Conservation (phyloP, 768 basidiomycete species). For the Leccinum rimulosum region DNA sequence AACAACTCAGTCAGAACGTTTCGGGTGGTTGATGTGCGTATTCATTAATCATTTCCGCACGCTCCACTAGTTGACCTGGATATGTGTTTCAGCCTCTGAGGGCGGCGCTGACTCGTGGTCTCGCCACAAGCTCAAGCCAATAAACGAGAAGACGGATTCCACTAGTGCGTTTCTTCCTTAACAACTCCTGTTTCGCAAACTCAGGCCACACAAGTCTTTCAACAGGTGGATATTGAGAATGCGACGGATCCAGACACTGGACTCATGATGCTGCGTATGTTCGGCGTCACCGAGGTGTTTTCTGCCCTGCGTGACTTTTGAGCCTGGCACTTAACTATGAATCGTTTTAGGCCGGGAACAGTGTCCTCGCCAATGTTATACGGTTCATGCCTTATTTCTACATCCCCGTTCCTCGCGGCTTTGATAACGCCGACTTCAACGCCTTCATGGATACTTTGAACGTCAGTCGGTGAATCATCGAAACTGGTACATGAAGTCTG, state of each 20-base stretch:
- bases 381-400: constrained; percentile 95
- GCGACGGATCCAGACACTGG: constrained; percentile 44
- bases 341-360: constrained; percentile 68
- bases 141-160: constrained; percentile 61
- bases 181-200: background rate
- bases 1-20: constrained; percentile 53
- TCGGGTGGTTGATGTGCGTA: constrained; percentile 42
- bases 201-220: constrained; percentile 61
- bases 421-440: constrained; percentile 61
- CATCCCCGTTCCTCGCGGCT: constrained; percentile 84
- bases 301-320: background rate
- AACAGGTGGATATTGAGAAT: constrained; percentile 93
- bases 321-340: constrained; percentile 2
- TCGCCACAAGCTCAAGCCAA: constrained; percentile 51
- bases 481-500: background rate
- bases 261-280: constrained; percentile 62
- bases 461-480: constrained; percentile 42
- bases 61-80: constrained; percentile 1
- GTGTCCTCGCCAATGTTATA: constrained; percentile 79
- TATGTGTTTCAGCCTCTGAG: constrained; percentile 50
- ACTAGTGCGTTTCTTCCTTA: constrained; percentile 51
- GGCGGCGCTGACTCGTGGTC: constrained; percentile 78
- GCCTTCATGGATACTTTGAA: constrained; percentile 72
- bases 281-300: constrained; percentile 84
- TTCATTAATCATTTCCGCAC: background rate